Percentiles rank a stretch among this genome's conserved stretches.
Evolutionary conservation across 306 rosid genomes (phyloP).

Genomic region (Ammopiptanthus mongolicus): DNA sequence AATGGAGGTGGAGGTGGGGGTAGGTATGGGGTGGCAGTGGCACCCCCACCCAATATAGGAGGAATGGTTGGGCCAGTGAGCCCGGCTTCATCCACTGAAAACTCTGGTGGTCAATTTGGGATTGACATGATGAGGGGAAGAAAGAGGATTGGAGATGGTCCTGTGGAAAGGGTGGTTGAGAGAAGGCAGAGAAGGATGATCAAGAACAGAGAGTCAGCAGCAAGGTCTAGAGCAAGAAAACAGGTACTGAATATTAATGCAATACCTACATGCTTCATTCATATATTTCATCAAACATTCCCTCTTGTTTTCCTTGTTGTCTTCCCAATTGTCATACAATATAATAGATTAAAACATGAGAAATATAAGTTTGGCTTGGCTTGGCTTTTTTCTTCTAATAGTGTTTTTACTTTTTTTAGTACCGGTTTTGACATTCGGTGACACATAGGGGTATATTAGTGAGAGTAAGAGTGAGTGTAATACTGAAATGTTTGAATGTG

Average conservation of each 20-base stretch:
- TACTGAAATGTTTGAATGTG: too few relatives aligned
- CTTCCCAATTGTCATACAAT: too few relatives aligned
- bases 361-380: too few relatives aligned
- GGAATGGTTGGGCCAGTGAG: constrained; percentile 51
- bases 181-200: constrained; percentile 98
- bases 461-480: too few relatives aligned
- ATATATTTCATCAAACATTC: background rate
- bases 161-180: constrained; percentile 86
- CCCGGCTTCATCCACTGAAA: constrained; percentile 59
- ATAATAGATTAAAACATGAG: too few relatives aligned
- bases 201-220: constrained; percentile 93
- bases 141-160: constrained; percentile 73
- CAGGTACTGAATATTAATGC: constrained; percentile 58
- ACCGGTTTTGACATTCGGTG: too few relatives aligned
- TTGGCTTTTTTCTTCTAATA: too few relatives aligned
- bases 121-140: constrained; percentile 68
- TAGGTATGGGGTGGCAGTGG: constrained; percentile 33
- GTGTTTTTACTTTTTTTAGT: too few relatives aligned
- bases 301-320: background rate
- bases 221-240: constrained; percentile 95
- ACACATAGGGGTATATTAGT: too few relatives aligned
- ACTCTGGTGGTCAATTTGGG: constrained; percentile 41
- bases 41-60: constrained; percentile 31
- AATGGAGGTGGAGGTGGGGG: constrained; percentile 43
- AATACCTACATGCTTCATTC: background rate